Base-by-base conservation (phyloP, 1,284 basidiomycete species). In the Prillingera fragicola region DNA sequence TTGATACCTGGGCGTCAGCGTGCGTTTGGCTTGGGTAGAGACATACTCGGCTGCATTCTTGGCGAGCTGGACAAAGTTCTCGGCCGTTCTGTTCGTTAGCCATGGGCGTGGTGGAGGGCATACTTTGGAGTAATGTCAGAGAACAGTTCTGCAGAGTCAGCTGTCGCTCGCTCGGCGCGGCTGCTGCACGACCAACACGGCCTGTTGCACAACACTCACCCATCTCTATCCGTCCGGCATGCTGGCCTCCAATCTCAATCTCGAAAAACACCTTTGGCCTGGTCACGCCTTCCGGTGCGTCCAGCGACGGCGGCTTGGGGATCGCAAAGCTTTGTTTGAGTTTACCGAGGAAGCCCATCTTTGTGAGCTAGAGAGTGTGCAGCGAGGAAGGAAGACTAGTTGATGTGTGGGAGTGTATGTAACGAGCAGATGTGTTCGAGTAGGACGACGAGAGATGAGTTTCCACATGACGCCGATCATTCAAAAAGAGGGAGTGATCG, bases 51-150 rank as follows among this genome's bases (percentile, higher is more conserved):
- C n/a, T n/a, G n/a, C n/a, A n/a, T n/a, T n/a, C n/a, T n/a, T n/a
- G n/a, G n/a, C 26, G 13, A 52, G 43, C 28, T 45, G 25, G 17
- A 37, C 18, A 22, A 52, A 52, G 50, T 52, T 52, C 24, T 48
- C 39, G 5, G 33, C 40, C 2, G 50, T 52, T 33, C 44, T 45
- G n/a, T 8, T n/a, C 3, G 38, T 39, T 21, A 33, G 19, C 23
- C 18, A 14, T 24, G 12, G 21, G 34, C 34, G 5, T 15, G 23
- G 22, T 8, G 8, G 13, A n/a, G 6, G 15, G 15, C 24, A 37
- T 23, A 45, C 39, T 47, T 32, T 6, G 50, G 50, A 1, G 31
- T 27, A 15, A 38, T 35, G 36, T 52, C 45, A 15, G 33, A 21
- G 45, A 52, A 52, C 22, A 52, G 42, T 28, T 52, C 50, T 50